Evolutionary conservation across 139 green algal genomes (phyloP), one percentile per base, ranked within the genome.

Genomic region (Pycnococcus provasolii): DNA sequence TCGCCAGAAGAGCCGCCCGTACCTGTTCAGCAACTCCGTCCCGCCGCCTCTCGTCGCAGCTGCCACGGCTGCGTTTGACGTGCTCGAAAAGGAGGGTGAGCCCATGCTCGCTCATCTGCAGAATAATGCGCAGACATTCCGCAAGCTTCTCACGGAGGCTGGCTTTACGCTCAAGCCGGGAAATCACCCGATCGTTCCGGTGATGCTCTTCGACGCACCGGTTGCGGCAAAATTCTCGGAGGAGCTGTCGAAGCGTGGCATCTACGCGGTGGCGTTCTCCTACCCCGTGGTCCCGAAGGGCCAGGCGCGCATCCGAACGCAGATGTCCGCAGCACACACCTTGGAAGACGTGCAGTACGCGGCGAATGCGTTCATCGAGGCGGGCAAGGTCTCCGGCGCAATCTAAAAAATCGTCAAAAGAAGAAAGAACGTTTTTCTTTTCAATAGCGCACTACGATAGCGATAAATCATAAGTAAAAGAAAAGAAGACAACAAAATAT

Each of bases 231-330:
- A 75, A 7, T 80, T 90, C 63, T 77, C 84, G 3, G 50, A 64
- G 7, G 40, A 45, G 11, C 55, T 90, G 76, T 68, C 87, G 64
- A 8, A 80, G 58, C 60, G 71, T 4, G 80, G 82, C 41, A 58
- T 87, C 37, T 86, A 82, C 57, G 80, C 86, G 7, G 53, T 81
- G 37, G 79, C 73, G 26, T 85, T 85, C 59, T 73, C 44, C 26
- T 90, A 86, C 67, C 84, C 84, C 39, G 84, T 90, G 2, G 84
- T 90, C 48, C 84, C 84, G 13, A 85, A 86, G 60, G 80, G 74
- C 42, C 41, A 75, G 46, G 84, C 84, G n/a, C 76, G 84, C 44
- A 86, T 90, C 45, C 64, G 83, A 1, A 79, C 84, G 43, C 83
- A 88, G 70, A 47, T 88, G 47, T 77, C 70, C 3, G 79, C 76